Conservation (phyloP, 2,329 filamentous ascomycete genomes). For the Blastomyces emzantsi region DNA sequence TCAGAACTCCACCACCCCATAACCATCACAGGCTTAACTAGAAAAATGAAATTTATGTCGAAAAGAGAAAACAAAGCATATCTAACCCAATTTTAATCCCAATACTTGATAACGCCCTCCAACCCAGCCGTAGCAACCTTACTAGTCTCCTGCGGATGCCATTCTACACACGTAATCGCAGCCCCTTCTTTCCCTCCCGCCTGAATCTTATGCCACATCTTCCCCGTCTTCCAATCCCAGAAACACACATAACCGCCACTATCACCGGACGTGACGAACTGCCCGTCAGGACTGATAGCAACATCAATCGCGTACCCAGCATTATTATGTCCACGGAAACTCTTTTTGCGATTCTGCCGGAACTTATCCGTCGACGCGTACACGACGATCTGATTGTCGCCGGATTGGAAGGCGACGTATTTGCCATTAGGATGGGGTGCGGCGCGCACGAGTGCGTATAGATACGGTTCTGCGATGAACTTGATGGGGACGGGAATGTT, state of each 20-base stretch:
- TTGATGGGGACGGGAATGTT: constrained; percentile 98
- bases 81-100: constrained; percentile 57
- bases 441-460: constrained; percentile 90
- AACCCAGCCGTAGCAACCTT: constrained; percentile 87
- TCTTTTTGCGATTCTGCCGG: constrained; percentile 94
- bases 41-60: neutral
- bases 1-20: neutral
- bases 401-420: constrained; percentile 86
- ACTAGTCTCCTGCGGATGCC: constrained; percentile 96
- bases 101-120: constrained; percentile 82
- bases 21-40: neutral
- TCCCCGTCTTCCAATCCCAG: constrained; percentile 99
- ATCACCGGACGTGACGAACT: constrained; percentile 82
- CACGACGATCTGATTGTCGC: constrained; percentile 94
- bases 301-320: constrained; percentile 89
- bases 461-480: constrained; percentile 93
- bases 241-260: constrained; percentile 85
- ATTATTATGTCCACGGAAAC: constrained; percentile 91
- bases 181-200: constrained; percentile 59
- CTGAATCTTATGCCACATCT: constrained; percentile 95
- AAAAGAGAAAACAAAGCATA: neutral
- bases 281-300: constrained; percentile 79
- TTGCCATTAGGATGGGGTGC: constrained; percentile 81
- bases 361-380: constrained; percentile 94
- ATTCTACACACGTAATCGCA: constrained; percentile 76